A percentile compares a stretch with the other conserved stretches of the same genome.
Conservation (phyloP, 768 basidiomycete genomes). For the Kwoniella europaea region DNA sequence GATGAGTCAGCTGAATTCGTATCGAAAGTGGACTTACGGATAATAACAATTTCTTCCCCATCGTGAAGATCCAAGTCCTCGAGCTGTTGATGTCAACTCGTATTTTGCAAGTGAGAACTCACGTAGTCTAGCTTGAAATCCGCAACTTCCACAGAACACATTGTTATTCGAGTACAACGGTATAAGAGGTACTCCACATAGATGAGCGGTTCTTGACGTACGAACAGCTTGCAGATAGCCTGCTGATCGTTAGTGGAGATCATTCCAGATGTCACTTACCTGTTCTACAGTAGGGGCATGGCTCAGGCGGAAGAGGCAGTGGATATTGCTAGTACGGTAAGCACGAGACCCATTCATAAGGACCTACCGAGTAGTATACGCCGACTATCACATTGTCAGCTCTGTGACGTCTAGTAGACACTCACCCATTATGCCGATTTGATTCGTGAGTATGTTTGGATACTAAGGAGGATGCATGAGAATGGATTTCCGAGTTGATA, state of each 20-base stretch:
- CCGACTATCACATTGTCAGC: conserved; percentile 27
- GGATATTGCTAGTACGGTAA: conserved; percentile 14
- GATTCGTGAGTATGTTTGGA: neutral
- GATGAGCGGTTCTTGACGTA: conserved; percentile 28
- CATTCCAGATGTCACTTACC: conserved; percentile 7
- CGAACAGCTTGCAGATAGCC: conserved; percentile 22
- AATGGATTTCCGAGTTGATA: conserved; percentile 5
- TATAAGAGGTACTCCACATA: conserved; percentile 43
- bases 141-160: conserved; percentile 31
- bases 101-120: conserved; percentile 11
- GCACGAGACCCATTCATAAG: neutral
- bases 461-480: neutral
- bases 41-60: conserved; percentile 22
- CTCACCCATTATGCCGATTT: conserved; percentile 18
- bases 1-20: neutral
- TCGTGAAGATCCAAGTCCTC: neutral
- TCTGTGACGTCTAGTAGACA: neutral
- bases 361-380: conserved; percentile 35
- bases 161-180: conserved; percentile 30
- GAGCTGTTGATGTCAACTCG: neutral
- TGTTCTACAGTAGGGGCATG: conserved; percentile 24
- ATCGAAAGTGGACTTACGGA: conserved; percentile 25
- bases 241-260: neutral
- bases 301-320: conserved; percentile 6
- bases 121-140: conserved; percentile 24